These are phyloP conservation scores for Rhododendron vialii DNA, from an alignment of 148 eudicot species.

Conservation along the genomic window DNA sequence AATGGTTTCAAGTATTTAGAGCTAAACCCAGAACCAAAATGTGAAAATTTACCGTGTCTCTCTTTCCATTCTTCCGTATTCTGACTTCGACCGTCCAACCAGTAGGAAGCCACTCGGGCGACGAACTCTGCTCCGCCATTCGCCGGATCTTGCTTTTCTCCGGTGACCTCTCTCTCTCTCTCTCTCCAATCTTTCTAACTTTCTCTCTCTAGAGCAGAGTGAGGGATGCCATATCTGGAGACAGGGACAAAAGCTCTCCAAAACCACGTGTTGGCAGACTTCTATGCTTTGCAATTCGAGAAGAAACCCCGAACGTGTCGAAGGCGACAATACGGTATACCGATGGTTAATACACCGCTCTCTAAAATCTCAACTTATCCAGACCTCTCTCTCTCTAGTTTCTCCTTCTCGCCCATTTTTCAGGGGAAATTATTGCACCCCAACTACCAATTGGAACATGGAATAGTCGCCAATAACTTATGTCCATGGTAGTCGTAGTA, in stretches of 20 bases:
- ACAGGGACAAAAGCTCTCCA: conserved; percentile 9
- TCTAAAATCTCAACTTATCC: background rate
- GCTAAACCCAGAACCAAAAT: background rate
- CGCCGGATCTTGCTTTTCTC: conserved; percentile 1
- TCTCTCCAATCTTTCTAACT: conserved; percentile 4
- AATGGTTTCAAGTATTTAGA: background rate
- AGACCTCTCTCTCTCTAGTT: background rate
- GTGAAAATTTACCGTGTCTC: conserved; percentile 46
- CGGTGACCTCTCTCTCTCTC: conserved; percentile 14
- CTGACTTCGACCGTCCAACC: conserved; percentile 67
- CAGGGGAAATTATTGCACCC: background rate
- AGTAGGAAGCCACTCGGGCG: conserved; percentile 51
- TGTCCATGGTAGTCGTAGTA: background rate
- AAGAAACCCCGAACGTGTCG: background rate
- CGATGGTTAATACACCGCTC: background rate
- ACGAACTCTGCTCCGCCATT: conserved; percentile 16
- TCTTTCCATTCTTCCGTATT: conserved; percentile 54
- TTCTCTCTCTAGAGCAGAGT: background rate
- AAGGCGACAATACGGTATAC: background rate
- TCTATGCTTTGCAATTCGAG: conserved; percentile 11
- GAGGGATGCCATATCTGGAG: background rate
- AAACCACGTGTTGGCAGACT: conserved; percentile 24
- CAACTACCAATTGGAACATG: background rate
- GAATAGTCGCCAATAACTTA: background rate
- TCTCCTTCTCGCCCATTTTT: background rate